Evolutionary conservation across 345 rosid species (phyloP), one percentile per base, ranked within the genome.

Genomic region (Eucalyptus regnans): DNA sequence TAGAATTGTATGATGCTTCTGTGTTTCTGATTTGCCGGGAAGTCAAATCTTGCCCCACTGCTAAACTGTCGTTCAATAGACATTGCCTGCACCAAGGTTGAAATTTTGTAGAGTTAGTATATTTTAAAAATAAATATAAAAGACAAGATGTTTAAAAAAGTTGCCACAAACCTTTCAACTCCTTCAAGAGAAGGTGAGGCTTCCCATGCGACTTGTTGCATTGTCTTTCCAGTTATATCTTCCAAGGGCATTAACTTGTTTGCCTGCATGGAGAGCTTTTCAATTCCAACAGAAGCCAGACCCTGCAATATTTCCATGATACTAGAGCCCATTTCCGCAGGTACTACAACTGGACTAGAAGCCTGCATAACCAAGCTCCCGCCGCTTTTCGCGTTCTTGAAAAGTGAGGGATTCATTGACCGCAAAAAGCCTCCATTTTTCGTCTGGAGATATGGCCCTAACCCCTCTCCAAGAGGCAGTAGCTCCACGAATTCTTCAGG

Each of bases 321-420:
- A 89, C 94, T 94, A 87, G 96, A 95, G 87, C 99, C 99, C 99
- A 97, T 96, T 92, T 95, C 98, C 25, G 98, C 99, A 27, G 99
- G 99, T 81, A 97, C 96, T 87, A 97, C 99, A 88, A 97, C 97
- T 7, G 99, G 99, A 92, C 92, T 94, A 54, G 99, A 97, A 90
- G 94, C 98, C 91, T 97, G 99, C 99, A 97, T 97, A 91, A 97
- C 90, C 94, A 96, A 92, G 93, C 90, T 95, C 87, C 99, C 98
- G 33, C 95, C 92, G 51, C 90, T 92, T 93, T 97, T 95, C 14
- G 96, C 93, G 79, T 93, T 94, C 50, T 84, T 92, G 90, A 96
- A 97, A 81, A 96, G 92, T 37, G 92, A 90, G 54, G 98, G 95
- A 90, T 90, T 95, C 99, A 96, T 96, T 86, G 99, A 96, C 89